phyloP scores from a whole-genome alignment of 805 yeast species.

The Hanseniaspora vineae region DNA sequence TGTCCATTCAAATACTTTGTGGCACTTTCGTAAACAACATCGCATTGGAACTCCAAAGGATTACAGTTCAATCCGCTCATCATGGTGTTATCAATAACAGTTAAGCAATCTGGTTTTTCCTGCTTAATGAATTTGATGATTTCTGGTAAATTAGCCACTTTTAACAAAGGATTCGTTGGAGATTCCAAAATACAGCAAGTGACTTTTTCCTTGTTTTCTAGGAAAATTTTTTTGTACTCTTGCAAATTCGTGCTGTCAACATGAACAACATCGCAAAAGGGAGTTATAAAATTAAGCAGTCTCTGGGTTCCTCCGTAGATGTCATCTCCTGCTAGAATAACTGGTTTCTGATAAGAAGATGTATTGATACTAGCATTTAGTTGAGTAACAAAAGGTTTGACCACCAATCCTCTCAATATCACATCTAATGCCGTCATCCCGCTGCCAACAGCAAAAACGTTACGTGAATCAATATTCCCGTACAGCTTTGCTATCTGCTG shows the following conservation, averaged over 20 bases:
- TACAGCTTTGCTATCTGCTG: conserved; percentile 56
- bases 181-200: conserved; percentile 51
- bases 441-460: conserved; percentile 70
- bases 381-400: conserved; percentile 12
- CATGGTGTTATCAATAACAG: conserved; percentile 93
- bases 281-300: conserved; percentile 58
- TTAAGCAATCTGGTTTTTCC: conserved; percentile 51
- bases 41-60: conserved; percentile 79
- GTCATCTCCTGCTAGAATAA: conserved; percentile 89
- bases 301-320: conserved; percentile 91
- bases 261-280: conserved; percentile 55
- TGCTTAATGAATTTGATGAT: conserved; percentile 56
- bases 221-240: conserved; percentile 43
- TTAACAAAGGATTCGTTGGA: conserved; percentile 89
- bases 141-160: conserved; percentile 66
- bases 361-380: neutral
- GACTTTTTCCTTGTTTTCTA: conserved; percentile 54
- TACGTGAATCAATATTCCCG: conserved; percentile 48
- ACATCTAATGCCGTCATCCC: conserved; percentile 94
- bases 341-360: conserved; percentile 30
- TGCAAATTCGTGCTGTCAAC: conserved; percentile 70
- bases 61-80: conserved; percentile 81
- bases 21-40: conserved; percentile 86
- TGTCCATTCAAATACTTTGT: conserved; percentile 90
- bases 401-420: conserved; percentile 48